Evolutionary conservation across 139 green algal genomes (phyloP), one percentile per base, ranked within the genome.

Genomic region (Coelastrella sp.): DNA sequence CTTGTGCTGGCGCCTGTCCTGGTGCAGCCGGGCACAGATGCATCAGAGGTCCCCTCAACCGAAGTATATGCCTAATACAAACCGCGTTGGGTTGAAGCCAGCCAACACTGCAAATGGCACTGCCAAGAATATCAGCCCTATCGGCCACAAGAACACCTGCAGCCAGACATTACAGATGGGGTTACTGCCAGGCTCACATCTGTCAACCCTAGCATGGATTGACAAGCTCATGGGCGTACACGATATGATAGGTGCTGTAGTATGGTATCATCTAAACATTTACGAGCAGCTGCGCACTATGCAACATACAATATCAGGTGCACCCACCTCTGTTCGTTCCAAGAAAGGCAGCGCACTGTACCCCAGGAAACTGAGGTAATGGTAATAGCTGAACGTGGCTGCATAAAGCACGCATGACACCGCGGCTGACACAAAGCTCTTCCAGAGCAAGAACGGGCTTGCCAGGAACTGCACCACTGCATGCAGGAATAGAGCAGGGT

Each of bases 301-400:
- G 58, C n/a, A 23, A 19, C 5, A 56, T 47, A 58, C 60, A 84
- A 4, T 16, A 76, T 19, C 58, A 76, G 1, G 8, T 61, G 74
- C 74, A 83, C 89, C 61, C 78, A 97, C 94, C 94, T 99, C 97
- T 78, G 97, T 98, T 5, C 94, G 93, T 32, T 98, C 95, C 73
- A 99, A 80, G 89, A 98, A 99, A 3, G 97, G 97, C 92, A 99
- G 91, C 4, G 96, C 95, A 75, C 91, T 96, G 95, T 99, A 99
- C 0, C 98, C 98, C 57, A 99, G 91, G 91, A 99, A 99, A 64
- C 95, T 98, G 86, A 99, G 92, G 94, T 99, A 99, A 89, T 97
- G 96, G 92, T 99, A 99, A 73, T 98, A 96, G 54, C 85, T 91
- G 20, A 99, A 73, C 1, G 93, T 93, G 0, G 90, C 78, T 0